Base-by-base conservation (phyloP, 2,329 filamentous ascomycete genomes). In the Dothidotthia symphoricarpi region DNA sequence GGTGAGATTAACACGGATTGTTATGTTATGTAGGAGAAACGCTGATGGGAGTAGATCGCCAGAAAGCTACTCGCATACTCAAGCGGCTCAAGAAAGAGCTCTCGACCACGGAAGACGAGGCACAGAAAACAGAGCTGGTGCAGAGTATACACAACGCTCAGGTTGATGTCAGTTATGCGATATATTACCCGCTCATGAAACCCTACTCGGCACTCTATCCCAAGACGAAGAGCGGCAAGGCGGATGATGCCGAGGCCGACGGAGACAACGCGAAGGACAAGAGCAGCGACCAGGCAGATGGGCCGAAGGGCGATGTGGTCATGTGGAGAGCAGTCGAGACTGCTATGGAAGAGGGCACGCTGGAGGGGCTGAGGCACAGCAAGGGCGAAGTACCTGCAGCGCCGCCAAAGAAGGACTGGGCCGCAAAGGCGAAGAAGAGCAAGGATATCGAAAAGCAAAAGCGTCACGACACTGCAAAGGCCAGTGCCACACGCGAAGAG, bases 111-210 rank as follows among this genome's bases (percentile, higher is more conserved):
- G 66, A 72, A 13, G 71, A 74, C 34, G 75, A 77, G 24, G 63
- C 72, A 1, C 72, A 76, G 31, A 77, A 81, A 50, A 68, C 69
- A 24, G 42, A 40, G 1, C 63, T 86, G 32, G 70, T 78, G 51
- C 64, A 65, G 6, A 74, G 81, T 43, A 70, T 86, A n/a, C 83
- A 87, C 59, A 72, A 80, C 16, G 80, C 81, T 16, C 78, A 89
- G 58, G 78, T 90, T 10, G 86, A 91, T 58, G 71, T 86, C 46
- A 82, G 86, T 53, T 93, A 93, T 59, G 80, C 86, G 1, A 75
- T 80, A 36, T 85, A 83, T 64, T 86, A 80, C 46, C 87, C 87
- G 1, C 77, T 86, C 29, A 73, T 82, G 54, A 81, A 86, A 63
- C 72, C 76, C 15, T 93, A 93, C 65, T 74, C 86, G 48, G 74